phyloP scores from a whole-genome alignment of 2,329 filamentous ascomycete species.

The Emericellopsis atlantica region DNA sequence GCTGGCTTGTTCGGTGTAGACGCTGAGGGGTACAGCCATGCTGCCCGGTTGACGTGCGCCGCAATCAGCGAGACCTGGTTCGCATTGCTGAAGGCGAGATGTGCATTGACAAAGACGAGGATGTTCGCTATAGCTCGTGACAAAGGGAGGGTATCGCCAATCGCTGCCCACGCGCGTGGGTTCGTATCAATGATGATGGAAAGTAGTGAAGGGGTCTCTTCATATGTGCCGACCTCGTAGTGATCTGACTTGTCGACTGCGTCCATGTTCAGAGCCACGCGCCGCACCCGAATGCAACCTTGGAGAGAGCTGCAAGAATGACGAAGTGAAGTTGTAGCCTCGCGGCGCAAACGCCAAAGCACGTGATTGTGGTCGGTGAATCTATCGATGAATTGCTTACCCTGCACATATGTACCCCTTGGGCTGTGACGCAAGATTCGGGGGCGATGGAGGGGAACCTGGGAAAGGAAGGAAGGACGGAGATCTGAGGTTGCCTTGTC shows the following conservation, averaged over 20 bases:
- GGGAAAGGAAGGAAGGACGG: too few species aligned
- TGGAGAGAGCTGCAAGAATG: not conserved
- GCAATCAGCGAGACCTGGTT: constrained; percentile 90
- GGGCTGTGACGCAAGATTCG: too few species aligned
- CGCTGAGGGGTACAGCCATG: constrained; percentile 71
- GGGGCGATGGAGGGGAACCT: too few species aligned
- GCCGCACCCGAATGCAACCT: not conserved
- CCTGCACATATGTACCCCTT: too few species aligned
- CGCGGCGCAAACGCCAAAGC: constrained; percentile 2
- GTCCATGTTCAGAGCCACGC: constrained; percentile 27
- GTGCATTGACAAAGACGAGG: constrained; percentile 92
- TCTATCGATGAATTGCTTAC: too few species aligned
- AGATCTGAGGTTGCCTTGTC: too few species aligned
- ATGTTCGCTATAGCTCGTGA: constrained; percentile 77
- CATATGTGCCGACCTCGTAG: constrained; percentile 41
- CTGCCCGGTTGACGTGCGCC: constrained; percentile 72
- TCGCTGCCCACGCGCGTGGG: constrained; percentile 80
- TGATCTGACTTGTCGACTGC: constrained; percentile 45
- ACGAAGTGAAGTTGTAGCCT: not conserved
- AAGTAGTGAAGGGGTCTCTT: constrained; percentile 65
- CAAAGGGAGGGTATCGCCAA: constrained; percentile 63
- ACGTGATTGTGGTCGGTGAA: too few species aligned
- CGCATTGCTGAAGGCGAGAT: constrained; percentile 83
- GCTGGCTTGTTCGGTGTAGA: constrained; percentile 6
- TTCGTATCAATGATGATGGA: constrained; percentile 93